Evolutionary conservation across 352 stramenopile genomes (phyloP).

Genomic region (Pythium oligandrum): DNA sequence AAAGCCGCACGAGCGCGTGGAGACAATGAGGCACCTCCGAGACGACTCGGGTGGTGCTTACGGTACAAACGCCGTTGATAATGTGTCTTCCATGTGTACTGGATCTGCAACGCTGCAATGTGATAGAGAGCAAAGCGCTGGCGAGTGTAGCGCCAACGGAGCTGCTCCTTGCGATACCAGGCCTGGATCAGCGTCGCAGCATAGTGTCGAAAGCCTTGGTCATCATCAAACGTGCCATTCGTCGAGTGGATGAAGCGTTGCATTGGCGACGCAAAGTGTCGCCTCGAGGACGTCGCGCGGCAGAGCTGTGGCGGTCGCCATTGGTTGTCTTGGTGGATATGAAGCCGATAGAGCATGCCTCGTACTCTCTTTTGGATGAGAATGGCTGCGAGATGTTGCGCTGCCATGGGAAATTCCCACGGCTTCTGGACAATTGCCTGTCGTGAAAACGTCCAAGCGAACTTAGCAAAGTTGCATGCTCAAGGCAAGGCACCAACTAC

Average conservation of each 20-base stretch:
- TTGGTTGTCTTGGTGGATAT: not conserved
- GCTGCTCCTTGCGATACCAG: constrained; percentile 59
- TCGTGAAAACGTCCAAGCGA: not conserved
- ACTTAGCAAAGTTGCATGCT: not conserved
- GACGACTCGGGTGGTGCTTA: constrained; percentile 5
- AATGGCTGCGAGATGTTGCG: constrained; percentile 70
- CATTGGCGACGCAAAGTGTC: constrained; percentile 42
- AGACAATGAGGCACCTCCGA: constrained; percentile 9
- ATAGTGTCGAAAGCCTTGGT: constrained; percentile 53
- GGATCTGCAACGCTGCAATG: constrained; percentile 82
- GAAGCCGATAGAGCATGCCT: constrained; percentile 52
- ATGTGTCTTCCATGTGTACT: constrained; percentile 63
- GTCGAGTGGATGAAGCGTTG: constrained; percentile 61
- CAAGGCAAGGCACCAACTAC: not conserved
- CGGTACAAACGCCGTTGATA: constrained; percentile 34
- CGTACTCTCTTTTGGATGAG: constrained; percentile 72
- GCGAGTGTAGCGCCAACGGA: constrained; percentile 38
- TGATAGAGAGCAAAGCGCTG: constrained; percentile 73
- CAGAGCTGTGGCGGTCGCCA: not conserved
- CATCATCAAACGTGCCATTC: constrained; percentile 45
- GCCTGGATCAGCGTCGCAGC: constrained; percentile 55
- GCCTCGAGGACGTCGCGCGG: constrained; percentile 1
- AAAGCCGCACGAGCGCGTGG: constrained; percentile 37
- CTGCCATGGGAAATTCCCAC: constrained; percentile 80
- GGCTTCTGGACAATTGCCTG: constrained; percentile 62